phyloP scores from a whole-genome alignment of 2,329 filamentous ascomycete species.

The Sporothrix phasma region DNA sequence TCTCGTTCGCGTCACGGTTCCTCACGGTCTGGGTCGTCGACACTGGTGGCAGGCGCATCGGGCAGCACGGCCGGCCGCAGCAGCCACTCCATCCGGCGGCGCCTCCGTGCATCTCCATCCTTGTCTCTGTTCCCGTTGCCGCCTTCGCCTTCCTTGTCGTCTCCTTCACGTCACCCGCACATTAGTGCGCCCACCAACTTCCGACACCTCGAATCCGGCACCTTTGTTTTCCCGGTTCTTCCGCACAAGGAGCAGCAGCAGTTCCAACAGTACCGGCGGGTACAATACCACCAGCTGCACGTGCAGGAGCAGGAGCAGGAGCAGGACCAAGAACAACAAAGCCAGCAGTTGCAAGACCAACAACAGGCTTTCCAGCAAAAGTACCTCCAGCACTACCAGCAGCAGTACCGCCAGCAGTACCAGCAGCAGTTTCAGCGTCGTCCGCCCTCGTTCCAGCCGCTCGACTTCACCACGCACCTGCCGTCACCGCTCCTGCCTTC shows the following conservation, averaged over 20 bases:
- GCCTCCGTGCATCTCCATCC: conserved; percentile 32
- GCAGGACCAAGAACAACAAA: background rate
- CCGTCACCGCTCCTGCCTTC: conserved; percentile 46
- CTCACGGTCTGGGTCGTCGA: conserved; percentile 24
- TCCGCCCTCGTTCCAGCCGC: conserved; percentile 39
- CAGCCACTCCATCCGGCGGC: conserved; percentile 37
- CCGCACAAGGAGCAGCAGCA: conserved; percentile 4
- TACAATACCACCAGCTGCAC: background rate
- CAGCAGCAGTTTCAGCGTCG: conserved; percentile 22
- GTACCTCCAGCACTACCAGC: conserved; percentile 7
- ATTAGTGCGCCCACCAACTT: conserved; percentile 53
- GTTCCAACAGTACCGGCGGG: background rate
- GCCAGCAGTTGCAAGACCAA: conserved; percentile 19
- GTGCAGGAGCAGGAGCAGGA: background rate
- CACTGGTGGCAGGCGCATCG: conserved; percentile 16
- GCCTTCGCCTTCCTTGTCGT: conserved; percentile 19
- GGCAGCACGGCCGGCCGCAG: conserved; percentile 20
- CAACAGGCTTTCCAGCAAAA: conserved; percentile 7
- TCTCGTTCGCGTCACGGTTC: conserved; percentile 1
- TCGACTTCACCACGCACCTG: conserved; percentile 43
- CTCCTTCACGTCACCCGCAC: conserved; percentile 33
- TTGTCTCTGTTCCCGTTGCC: conserved; percentile 10
- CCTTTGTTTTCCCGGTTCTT: conserved; percentile 14
- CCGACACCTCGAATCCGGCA: conserved; percentile 41
- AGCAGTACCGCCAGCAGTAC: conserved; percentile 11